Evolutionary conservation across 305 asterid genomes (phyloP).

Genomic region (Fraxinus floribunda): DNA sequence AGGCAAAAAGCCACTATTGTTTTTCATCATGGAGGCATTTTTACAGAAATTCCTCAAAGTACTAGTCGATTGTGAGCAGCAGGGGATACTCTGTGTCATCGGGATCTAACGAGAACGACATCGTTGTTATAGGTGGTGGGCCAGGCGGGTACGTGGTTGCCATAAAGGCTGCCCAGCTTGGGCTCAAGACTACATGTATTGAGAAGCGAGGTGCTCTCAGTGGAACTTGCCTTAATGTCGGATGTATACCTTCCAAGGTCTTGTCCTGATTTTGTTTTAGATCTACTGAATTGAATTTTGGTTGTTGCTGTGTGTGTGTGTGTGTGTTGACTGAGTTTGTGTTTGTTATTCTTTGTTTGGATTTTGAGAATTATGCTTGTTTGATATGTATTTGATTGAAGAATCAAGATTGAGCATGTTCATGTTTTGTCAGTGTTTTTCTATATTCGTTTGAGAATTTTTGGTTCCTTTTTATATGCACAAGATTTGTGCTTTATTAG

Average conservation of each 20-base stretch:
- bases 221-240: slow-evolving; percentile 58
- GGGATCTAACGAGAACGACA: neutral
- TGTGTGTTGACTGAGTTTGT: neutral
- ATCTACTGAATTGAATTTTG: neutral
- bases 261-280: neutral
- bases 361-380: neutral
- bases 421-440: neutral
- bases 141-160: slow-evolving; percentile 41
- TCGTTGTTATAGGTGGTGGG: neutral
- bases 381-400: neutral
- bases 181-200: slow-evolving; percentile 49
- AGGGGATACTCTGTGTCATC: neutral
- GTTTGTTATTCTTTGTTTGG: neutral
- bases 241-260: slow-evolving; percentile 59
- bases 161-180: slow-evolving; percentile 52
- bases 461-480: neutral
- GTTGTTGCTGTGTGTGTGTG: neutral
- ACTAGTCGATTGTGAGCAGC: slow-evolving; percentile 22
- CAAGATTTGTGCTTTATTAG: neutral
- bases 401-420: neutral
- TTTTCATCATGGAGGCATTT: slow-evolving; percentile 3
- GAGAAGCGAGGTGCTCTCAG: slow-evolving; percentile 52
- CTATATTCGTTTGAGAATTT: neutral
- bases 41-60: slow-evolving; percentile 5
- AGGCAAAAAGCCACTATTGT: too few species aligned